phyloP scores from a whole-genome alignment of 2,329 filamentous ascomycete species.

The Aspergillus sp. region DNA sequence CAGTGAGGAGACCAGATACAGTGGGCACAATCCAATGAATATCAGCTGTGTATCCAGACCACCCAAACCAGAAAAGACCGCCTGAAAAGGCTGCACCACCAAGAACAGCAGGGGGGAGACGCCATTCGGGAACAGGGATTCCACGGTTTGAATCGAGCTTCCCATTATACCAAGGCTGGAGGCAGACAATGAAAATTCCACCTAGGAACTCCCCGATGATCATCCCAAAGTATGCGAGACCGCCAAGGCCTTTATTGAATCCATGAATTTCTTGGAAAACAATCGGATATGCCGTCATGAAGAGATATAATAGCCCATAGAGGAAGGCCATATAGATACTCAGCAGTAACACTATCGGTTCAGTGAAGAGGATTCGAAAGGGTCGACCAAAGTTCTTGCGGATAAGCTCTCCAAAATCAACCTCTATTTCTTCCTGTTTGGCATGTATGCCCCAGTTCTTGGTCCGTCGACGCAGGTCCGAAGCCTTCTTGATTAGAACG shows the following conservation, averaged over 20 bases:
- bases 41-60: conserved; percentile 54
- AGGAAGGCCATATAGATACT: conserved; percentile 30
- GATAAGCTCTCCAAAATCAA: conserved; percentile 42
- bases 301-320: conserved; percentile 19
- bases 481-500: conserved; percentile 48
- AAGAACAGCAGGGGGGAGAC: conserved; percentile 48
- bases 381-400: conserved; percentile 42
- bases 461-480: conserved; percentile 45
- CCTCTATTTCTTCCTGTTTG: conserved; percentile 45
- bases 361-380: conserved; percentile 29
- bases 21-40: conserved; percentile 39
- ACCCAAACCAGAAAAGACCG: conserved; percentile 74
- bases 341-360: conserved; percentile 33
- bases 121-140: conserved; percentile 53
- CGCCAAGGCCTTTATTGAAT: conserved; percentile 65
- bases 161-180: conserved; percentile 62
- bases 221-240: conserved; percentile 82
- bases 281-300: conserved; percentile 31
- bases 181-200: conserved; percentile 58
- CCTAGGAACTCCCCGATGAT: conserved; percentile 67
- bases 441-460: conserved; percentile 55
- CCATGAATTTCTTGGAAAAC: conserved; percentile 53
- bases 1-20: conserved; percentile 46
- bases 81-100: conserved; percentile 49
- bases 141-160: conserved; percentile 64